phyloP scores from a whole-genome alignment of 2,329 filamentous ascomycete genomes.

The Orbilia ellipsospora region DNA sequence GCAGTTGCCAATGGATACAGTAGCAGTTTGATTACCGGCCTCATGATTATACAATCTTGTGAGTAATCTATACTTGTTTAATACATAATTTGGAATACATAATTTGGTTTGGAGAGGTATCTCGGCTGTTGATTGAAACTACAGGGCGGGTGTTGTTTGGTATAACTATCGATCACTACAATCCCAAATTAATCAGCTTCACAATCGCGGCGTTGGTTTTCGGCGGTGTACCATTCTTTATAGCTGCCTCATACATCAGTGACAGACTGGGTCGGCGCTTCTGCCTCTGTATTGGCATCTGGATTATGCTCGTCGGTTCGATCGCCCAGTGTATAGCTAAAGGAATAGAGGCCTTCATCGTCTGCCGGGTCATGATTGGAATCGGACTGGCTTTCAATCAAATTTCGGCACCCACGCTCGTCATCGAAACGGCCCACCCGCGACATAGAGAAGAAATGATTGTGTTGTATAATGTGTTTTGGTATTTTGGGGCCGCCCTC shows the following conservation, averaged over 20 bases:
- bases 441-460: slow-evolving; percentile 6
- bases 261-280: slow-evolving; percentile 16
- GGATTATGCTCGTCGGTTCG: slow-evolving; percentile 6
- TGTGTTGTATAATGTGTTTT: slow-evolving; percentile 34
- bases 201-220: slow-evolving; percentile 10
- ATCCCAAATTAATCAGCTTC: neutral
- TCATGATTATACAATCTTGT: slow-evolving; percentile 27
- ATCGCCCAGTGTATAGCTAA: neutral
- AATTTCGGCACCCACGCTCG: slow-evolving; percentile 27
- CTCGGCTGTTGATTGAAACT: too few relatives aligned
- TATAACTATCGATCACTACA: slow-evolving; percentile 10
- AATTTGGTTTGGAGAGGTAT: too few relatives aligned
- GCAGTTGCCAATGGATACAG: slow-evolving; percentile 22
- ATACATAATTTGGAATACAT: too few relatives aligned
- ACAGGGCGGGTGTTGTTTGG: too few relatives aligned
- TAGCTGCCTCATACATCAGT: slow-evolving; percentile 7
- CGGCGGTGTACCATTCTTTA: slow-evolving; percentile 1
- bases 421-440: slow-evolving; percentile 29
- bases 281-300: slow-evolving; percentile 4
- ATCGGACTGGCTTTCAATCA: slow-evolving; percentile 33
- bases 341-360: slow-evolving; percentile 2
- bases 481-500: slow-evolving; percentile 30
- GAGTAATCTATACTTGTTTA: neutral
- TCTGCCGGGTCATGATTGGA: slow-evolving; percentile 12
- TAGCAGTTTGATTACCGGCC: slow-evolving; percentile 26